phyloP scores from a whole-genome alignment of 345 rosid genomes.

The Nasturtium officinale region DNA sequence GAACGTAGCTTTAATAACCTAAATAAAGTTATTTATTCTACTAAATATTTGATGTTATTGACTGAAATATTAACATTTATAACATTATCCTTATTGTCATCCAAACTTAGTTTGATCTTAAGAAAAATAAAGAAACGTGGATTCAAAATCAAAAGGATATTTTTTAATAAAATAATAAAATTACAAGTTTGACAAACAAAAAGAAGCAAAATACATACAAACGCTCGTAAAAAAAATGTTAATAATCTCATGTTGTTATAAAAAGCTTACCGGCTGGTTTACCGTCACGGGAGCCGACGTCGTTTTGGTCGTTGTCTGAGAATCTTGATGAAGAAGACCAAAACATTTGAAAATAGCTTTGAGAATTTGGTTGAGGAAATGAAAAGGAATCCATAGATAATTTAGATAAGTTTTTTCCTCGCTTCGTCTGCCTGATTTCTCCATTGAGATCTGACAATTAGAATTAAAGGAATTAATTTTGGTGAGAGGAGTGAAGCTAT shows the following conservation, averaged over 20 bases:
- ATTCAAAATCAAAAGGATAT: neutral
- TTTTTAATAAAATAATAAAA: neutral
- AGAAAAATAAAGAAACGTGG: neutral
- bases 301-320: neutral
- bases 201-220: neutral
- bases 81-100: neutral
- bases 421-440: conserved; percentile 7
- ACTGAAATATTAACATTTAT: neutral
- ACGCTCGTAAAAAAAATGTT: neutral
- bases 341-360: conserved; percentile 27
- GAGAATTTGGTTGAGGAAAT: conserved; percentile 20
- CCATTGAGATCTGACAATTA: conserved; percentile 18
- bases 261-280: conserved; percentile 29
- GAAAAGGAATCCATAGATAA: conserved; percentile 19
- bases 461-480: neutral
- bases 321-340: conserved; percentile 25
- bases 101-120: neutral
- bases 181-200: too few relatives aligned
- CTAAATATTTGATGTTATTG: neutral
- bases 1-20: neutral
- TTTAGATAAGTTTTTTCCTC: conserved; percentile 21
- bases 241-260: neutral
- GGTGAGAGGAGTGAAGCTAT: conserved; percentile 23
- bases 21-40: neutral
- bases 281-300: neutral